Evolutionary conservation across 2,329 filamentous ascomycete genomes (phyloP).

Genomic region (Fusarium sp.): DNA sequence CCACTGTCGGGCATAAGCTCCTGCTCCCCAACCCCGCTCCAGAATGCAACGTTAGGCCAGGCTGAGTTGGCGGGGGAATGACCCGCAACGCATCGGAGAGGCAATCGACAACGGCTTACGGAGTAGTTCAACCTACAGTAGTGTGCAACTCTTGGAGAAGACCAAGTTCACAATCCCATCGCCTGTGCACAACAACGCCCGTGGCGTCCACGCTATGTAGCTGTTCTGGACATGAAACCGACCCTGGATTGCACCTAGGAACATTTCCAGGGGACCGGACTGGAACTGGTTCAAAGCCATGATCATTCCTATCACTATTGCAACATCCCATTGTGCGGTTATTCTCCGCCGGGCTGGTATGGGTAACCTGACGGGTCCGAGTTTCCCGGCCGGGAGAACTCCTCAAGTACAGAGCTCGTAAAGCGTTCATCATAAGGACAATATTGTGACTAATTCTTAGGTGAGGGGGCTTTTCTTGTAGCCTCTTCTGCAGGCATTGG

Average conservation of each 20-base stretch:
- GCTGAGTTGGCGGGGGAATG: constrained; percentile 25
- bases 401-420: background rate
- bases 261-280: background rate
- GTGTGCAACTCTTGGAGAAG: background rate
- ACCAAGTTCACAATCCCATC: background rate
- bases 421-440: background rate
- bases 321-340: background rate
- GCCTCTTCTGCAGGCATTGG: background rate
- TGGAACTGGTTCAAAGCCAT: constrained; percentile 7
- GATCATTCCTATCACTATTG: background rate
- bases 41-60: constrained; percentile 27
- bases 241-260: constrained; percentile 1
- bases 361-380: constrained; percentile 4
- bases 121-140: background rate
- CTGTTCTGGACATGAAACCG: constrained; percentile 13
- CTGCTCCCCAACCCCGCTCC: constrained; percentile 25
- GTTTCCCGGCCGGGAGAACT: constrained; percentile 5
- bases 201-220: constrained; percentile 25
- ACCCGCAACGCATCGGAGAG: constrained; percentile 31
- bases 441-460: background rate
- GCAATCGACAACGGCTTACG: constrained; percentile 7
- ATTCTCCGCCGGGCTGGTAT: constrained; percentile 13
- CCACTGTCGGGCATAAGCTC: constrained; percentile 10
- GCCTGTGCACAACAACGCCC: background rate
- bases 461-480: background rate